A percentile compares a stretch with the other conserved stretches of the same genome.
These are phyloP conservation scores for Hibiscus trionum DNA, from an alignment of 345 rosid genomes.

Conservation along the genomic window DNA sequence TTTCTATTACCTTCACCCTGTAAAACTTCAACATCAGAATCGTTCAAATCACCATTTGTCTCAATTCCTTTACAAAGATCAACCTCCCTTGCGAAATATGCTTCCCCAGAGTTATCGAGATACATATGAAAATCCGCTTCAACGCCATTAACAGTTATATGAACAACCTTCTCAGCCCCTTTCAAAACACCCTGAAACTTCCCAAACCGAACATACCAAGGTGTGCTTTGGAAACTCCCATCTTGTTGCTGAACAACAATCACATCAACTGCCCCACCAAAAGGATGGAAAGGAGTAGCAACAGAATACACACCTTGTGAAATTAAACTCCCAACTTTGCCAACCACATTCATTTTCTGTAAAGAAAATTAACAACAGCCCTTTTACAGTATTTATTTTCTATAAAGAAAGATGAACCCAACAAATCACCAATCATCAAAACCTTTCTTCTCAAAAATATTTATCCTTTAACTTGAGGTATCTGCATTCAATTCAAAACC, in stretches of 20 bases:
- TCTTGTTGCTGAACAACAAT: slow-evolving; percentile 87
- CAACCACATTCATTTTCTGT: slow-evolving; percentile 74
- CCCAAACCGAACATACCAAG: slow-evolving; percentile 92
- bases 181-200: slow-evolving; percentile 94
- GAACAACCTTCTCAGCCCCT: slow-evolving; percentile 78
- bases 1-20: slow-evolving; percentile 21
- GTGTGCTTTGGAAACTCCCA: slow-evolving; percentile 73
- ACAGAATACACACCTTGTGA: slow-evolving; percentile 87
- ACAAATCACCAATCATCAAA: neutral
- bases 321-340: slow-evolving; percentile 76
- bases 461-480: neutral
- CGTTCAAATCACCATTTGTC: slow-evolving; percentile 17
- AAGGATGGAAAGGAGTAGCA: slow-evolving; percentile 92
- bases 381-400: neutral
- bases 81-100: slow-evolving; percentile 70
- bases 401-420: neutral
- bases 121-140: slow-evolving; percentile 84
- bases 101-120: slow-evolving; percentile 91
- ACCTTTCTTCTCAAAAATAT: neutral
- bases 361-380: slow-evolving; percentile 4
- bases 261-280: slow-evolving; percentile 97
- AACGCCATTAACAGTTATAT: slow-evolving; percentile 58
- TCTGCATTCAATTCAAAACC: neutral
- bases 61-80: slow-evolving; percentile 35
- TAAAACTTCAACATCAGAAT: slow-evolving; percentile 12